Conservation (phyloP, 129 eudicot species). For the Flaveria linearis region DNA sequence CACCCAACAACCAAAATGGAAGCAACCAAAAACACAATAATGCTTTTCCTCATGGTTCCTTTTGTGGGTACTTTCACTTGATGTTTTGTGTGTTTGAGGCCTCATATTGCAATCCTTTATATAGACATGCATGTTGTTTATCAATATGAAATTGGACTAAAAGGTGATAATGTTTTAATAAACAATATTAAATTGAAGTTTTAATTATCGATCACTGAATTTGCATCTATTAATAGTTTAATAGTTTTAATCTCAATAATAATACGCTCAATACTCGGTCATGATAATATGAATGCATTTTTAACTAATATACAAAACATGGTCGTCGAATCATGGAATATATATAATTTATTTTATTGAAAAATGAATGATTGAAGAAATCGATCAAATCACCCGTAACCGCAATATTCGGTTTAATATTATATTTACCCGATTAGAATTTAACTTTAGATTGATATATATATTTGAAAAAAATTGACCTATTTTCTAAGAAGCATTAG, state of each 20-base stretch:
- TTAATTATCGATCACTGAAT: background rate
- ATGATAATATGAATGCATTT: background rate
- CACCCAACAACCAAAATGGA: slow-evolving; percentile 31
- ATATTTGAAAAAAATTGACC: too few species aligned
- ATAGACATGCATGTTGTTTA: slow-evolving; percentile 16
- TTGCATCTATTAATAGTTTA: background rate
- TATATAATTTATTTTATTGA: slow-evolving; percentile 10
- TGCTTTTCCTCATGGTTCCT: slow-evolving; percentile 25
- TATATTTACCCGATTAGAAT: background rate
- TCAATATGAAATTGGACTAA: too few species aligned
- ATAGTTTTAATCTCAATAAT: background rate
- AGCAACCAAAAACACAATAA: slow-evolving; percentile 30
- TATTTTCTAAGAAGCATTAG: too few species aligned
- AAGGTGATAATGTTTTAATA: background rate
- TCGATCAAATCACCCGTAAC: background rate
- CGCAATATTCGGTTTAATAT: background rate
- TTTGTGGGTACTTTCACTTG: slow-evolving; percentile 8
- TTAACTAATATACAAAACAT: slow-evolving; percentile 9
- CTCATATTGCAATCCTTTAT: slow-evolving; percentile 22
- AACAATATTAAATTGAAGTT: background rate
- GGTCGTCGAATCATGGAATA: slow-evolving; percentile 26
- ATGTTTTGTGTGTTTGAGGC: slow-evolving; percentile 2
- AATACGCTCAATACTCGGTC: background rate
- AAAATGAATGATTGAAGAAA: slow-evolving; percentile 15
- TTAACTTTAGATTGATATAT: too few species aligned